phyloP scores from a whole-genome alignment of 345 rosid species.

The Bruguiera parviflora region DNA sequence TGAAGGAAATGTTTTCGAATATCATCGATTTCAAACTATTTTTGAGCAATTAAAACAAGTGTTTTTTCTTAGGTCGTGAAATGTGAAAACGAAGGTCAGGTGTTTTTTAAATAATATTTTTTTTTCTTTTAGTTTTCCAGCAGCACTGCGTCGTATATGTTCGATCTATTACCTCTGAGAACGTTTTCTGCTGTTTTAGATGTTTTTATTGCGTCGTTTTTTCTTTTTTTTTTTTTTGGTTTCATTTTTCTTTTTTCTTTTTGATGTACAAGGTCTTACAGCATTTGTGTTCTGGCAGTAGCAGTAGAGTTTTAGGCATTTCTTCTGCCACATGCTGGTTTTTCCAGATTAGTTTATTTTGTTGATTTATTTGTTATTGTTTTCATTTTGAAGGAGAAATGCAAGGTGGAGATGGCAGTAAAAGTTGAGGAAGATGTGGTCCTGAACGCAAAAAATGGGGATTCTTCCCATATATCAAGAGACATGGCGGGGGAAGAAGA shows the following conservation, averaged over 20 bases:
- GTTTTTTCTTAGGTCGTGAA: too few relatives aligned
- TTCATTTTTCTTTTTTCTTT: too few relatives aligned
- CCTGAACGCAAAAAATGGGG: constrained; percentile 44
- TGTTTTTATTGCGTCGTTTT: not conserved
- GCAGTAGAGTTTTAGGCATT: too few relatives aligned
- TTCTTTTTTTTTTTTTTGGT: not conserved
- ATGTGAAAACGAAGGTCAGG: not conserved
- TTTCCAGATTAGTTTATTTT: too few relatives aligned
- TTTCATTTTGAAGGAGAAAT: constrained; percentile 14
- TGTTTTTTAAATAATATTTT: not conserved
- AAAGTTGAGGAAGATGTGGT: constrained; percentile 40
- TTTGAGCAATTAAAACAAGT: too few relatives aligned
- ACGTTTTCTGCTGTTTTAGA: not conserved
- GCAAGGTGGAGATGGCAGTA: constrained; percentile 7
- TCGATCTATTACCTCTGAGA: too few relatives aligned
- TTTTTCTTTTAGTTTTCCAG: not conserved
- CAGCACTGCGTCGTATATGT: too few relatives aligned
- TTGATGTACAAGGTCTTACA: not conserved
- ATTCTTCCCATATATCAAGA: constrained; percentile 44
- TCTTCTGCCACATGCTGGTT: too few relatives aligned
- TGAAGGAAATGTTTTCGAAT: too few relatives aligned
- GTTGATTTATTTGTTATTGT: not conserved
- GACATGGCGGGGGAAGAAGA: constrained; percentile 70
- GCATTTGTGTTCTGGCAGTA: too few relatives aligned
- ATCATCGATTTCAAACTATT: too few relatives aligned